Evolutionary conservation across 1,284 basidiomycete species (phyloP).

Genomic region (Microbotryomycetes sp.): DNA sequence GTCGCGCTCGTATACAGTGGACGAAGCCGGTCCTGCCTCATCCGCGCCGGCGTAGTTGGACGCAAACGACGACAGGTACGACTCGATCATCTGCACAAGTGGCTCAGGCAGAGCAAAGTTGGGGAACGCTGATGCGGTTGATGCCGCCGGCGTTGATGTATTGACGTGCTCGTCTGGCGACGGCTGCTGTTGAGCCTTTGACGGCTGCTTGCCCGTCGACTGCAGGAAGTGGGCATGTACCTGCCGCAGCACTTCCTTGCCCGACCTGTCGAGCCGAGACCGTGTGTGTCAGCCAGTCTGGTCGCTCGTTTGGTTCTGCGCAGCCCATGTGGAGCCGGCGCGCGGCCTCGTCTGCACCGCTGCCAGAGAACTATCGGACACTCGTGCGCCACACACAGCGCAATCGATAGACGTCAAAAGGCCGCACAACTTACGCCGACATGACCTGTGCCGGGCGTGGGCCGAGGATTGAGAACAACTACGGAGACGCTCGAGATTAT

Average conservation of each 20-base stretch:
- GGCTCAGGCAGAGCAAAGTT: background rate
- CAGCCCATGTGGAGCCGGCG: too few relatives aligned
- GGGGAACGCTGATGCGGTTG: background rate
- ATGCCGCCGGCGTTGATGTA: background rate
- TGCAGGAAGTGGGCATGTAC: background rate
- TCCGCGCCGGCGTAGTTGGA: background rate
- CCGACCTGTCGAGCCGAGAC: background rate
- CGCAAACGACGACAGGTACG: background rate
- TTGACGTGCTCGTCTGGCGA: too few relatives aligned
- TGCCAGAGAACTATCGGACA: too few relatives aligned
- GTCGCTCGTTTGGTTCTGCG: too few relatives aligned
- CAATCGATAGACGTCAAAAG: too few relatives aligned
- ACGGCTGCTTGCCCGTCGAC: background rate
- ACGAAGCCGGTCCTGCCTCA: background rate
- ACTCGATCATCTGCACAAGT: background rate
- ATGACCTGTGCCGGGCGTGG: too few relatives aligned
- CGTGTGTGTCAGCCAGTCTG: too few relatives aligned
- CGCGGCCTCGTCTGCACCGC: too few relatives aligned
- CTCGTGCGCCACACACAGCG: too few relatives aligned
- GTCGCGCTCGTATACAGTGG: conserved; percentile 4
- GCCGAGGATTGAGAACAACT: too few relatives aligned
- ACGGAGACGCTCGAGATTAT: too few relatives aligned
- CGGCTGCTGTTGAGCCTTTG: background rate
- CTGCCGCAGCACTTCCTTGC: background rate
- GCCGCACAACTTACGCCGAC: too few relatives aligned